phyloP scores from a whole-genome alignment of 495 filamentous ascomycete species.

The Choiromyces venosus region DNA sequence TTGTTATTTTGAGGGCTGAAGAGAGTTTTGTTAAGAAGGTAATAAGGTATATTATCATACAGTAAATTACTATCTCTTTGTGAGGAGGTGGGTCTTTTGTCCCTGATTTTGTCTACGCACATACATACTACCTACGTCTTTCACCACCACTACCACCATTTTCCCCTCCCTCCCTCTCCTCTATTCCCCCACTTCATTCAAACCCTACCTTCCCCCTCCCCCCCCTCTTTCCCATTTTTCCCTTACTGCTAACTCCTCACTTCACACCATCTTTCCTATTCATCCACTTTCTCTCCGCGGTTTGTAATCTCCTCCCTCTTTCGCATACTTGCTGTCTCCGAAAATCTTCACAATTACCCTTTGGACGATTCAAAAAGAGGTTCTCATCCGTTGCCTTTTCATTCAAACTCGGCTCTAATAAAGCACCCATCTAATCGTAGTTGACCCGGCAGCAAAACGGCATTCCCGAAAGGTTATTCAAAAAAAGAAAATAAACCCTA shows the following conservation, averaged over 20 bases:
- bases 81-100: not conserved
- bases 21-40: not conserved
- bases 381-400: not conserved
- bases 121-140: not conserved
- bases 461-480: not conserved
- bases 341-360: not conserved
- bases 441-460: conserved; percentile 10
- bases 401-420: not conserved
- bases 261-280: not conserved
- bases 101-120: not conserved
- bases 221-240: conserved; percentile 6
- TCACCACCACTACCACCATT: too few species aligned
- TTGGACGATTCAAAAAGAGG: not conserved
- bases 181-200: conserved; percentile 9
- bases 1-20: not conserved
- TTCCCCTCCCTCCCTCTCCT: not conserved
- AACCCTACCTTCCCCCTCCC: conserved; percentile 6
- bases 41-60: not conserved
- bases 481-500: conserved; percentile 9
- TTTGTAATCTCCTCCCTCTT: conserved; percentile 10
- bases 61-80: too few species aligned
- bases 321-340: conserved; percentile 7
- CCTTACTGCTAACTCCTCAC: conserved; percentile 8
- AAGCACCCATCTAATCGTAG: not conserved
- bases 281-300: conserved; percentile 11